Evolutionary conservation across 306 rosid genomes (phyloP), one percentile per base, ranked within the genome.

Genomic region (Castanopsis chinensis): DNA sequence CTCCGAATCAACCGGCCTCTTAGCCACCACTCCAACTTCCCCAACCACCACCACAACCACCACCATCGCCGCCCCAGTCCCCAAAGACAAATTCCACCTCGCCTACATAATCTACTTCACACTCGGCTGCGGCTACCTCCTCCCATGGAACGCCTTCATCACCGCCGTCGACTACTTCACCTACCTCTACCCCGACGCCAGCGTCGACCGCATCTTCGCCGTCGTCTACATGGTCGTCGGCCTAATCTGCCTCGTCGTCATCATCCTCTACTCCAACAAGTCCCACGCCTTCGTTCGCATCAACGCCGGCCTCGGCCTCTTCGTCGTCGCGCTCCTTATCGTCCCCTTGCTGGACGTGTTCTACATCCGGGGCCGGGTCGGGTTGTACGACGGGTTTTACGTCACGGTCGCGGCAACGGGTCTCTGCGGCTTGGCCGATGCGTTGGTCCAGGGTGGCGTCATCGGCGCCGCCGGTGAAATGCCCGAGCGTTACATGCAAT

Each of bases 141-240:
- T 94, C 35, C 99, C 99, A 0, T 94, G 99, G 99, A 94, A 92
- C 82, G 93, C 92, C 17, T 94, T 94, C 90, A 85, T 92, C 85
- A 94, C 97, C 6, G 99, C 95, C 81, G 86, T 94, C 52, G 97
- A 94, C 73, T 92, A 92, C 86, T 92, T 94, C 91, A 49, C 93
- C 71, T 90, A 86, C 79, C 89, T 94, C 63, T 94, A 94, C 77
- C 99, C 97, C 0, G 90, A 89, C 5, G 84, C 77, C 74, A 91
- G 87, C 89, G 99, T 94, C 20, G 99, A 94, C 79, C 97, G 99
- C 0, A 55, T 90, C 74, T 92, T 94, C 83, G 92, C 93, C 72
- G 93, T 90, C 76, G 93, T 27, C 11, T 92, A 89, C 83, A 88
- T 88, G 93, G 41, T 87, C 5, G 81, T 90, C 17, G 88, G 82